Percentiles rank a stretch among this genome's conserved stretches.
phyloP scores from a whole-genome alignment of 2,329 filamentous ascomycete species.

The Aureobasidium sp. region DNA sequence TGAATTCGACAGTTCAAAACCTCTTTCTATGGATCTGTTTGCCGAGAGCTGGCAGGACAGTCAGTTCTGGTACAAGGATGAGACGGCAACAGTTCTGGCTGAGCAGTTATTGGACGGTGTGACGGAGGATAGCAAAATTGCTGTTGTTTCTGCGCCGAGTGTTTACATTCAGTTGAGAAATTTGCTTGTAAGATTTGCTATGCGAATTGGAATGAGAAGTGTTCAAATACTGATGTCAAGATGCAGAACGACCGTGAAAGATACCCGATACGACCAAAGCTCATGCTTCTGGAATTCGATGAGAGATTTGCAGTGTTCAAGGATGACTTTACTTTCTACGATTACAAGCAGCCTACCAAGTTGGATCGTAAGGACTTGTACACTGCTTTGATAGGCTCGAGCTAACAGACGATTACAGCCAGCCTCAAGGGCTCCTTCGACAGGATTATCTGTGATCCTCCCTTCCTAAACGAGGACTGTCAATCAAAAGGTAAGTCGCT shows the following conservation, averaged over 20 bases:
- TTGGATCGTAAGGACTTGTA: constrained; percentile 46
- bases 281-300: constrained; percentile 68
- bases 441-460: constrained; percentile 68
- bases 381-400: not conserved
- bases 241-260: constrained; percentile 15
- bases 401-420: constrained; percentile 26
- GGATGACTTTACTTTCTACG: constrained; percentile 69
- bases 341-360: constrained; percentile 62
- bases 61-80: constrained; percentile 73
- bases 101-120: constrained; percentile 58
- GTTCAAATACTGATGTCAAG: not conserved
- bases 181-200: constrained; percentile 44
- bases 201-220: constrained; percentile 1
- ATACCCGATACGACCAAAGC: constrained; percentile 43
- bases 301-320: constrained; percentile 65
- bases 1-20: constrained; percentile 34
- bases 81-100: constrained; percentile 60
- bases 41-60: constrained; percentile 76
- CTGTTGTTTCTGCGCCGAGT: constrained; percentile 66
- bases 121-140: constrained; percentile 53
- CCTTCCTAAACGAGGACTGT: constrained; percentile 73
- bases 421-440: constrained; percentile 59
- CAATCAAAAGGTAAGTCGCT: constrained; percentile 60
- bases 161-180: constrained; percentile 73
- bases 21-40: constrained; percentile 61